Evolutionary conservation across 2,329 filamentous ascomycete genomes (phyloP).

Genomic region (Hortaea werneckii): DNA sequence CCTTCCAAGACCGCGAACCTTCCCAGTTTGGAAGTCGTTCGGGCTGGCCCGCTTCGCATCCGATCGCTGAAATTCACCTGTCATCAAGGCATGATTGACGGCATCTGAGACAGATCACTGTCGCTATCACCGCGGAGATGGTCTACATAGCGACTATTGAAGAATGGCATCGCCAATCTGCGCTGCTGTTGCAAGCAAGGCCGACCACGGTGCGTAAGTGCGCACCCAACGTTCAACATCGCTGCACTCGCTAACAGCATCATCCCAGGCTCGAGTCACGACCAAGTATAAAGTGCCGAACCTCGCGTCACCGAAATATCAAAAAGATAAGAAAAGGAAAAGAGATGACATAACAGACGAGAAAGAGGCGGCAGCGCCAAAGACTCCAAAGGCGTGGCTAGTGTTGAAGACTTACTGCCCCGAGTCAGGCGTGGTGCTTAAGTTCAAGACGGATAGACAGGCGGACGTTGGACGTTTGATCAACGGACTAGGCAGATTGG

Average conservation of each 20-base stretch:
- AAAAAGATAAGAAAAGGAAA: slow-evolving; percentile 19
- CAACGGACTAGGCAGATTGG: slow-evolving; percentile 63
- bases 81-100: too few species aligned
- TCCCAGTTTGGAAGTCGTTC: too few species aligned
- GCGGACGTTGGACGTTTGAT: slow-evolving; percentile 81
- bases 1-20: too few species aligned
- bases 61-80: too few species aligned
- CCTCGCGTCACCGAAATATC: slow-evolving; percentile 21
- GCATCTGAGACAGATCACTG: too few species aligned
- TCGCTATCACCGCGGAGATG: slow-evolving; percentile 41
- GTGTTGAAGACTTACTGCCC: slow-evolving; percentile 87
- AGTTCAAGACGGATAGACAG: slow-evolving; percentile 85
- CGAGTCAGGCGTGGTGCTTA: slow-evolving; percentile 66
- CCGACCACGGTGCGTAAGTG: slow-evolving; percentile 61
- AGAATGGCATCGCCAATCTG: slow-evolving; percentile 84
- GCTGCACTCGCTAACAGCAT: slow-evolving; percentile 1
- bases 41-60: too few species aligned
- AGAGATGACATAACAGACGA: slow-evolving; percentile 13
- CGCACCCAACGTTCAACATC: neutral
- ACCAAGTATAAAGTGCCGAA: slow-evolving; percentile 71
- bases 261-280: slow-evolving; percentile 70
- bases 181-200: slow-evolving; percentile 73
- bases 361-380: slow-evolving; percentile 24
- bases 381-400: slow-evolving; percentile 57
- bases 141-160: slow-evolving; percentile 71